Evolutionary conservation across 2,329 filamentous ascomycete species (phyloP).

Genomic region (Aspergillus proliferans): DNA sequence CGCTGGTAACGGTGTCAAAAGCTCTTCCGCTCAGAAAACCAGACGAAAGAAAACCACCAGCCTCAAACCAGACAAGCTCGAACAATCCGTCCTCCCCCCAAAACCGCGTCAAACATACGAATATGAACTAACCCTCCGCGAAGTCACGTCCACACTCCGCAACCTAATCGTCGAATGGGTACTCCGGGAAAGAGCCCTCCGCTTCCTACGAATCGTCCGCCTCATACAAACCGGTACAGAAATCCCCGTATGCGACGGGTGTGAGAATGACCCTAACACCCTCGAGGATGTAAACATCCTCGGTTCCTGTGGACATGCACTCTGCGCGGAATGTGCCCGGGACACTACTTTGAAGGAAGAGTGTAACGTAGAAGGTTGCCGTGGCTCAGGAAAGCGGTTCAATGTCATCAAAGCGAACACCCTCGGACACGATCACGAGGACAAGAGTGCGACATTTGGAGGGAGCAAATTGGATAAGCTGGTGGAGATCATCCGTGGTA

Average conservation of each 20-base stretch:
- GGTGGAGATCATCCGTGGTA: slow-evolving; percentile 38
- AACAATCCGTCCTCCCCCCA: slow-evolving; percentile 4
- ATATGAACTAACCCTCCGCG: slow-evolving; percentile 13
- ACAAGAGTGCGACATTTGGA: slow-evolving; percentile 17
- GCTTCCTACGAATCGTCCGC: slow-evolving; percentile 18
- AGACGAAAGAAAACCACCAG: neutral
- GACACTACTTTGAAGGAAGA: slow-evolving; percentile 18
- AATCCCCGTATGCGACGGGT: slow-evolving; percentile 26
- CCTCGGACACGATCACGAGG: slow-evolving; percentile 26
- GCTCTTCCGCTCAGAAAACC: neutral
- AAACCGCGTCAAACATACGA: slow-evolving; percentile 11
- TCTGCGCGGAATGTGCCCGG: slow-evolving; percentile 41
- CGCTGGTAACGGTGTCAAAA: neutral
- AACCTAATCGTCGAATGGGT: slow-evolving; percentile 18
- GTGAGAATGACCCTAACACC: slow-evolving; percentile 20
- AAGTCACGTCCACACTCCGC: slow-evolving; percentile 13
- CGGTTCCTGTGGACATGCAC: slow-evolving; percentile 46
- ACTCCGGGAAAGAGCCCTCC: slow-evolving; percentile 14
- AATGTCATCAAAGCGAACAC: slow-evolving; percentile 37
- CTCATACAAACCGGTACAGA: slow-evolving; percentile 10
- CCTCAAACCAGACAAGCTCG: neutral
- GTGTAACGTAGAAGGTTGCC: slow-evolving; percentile 40
- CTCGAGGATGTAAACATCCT: slow-evolving; percentile 36
- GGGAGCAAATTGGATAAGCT: slow-evolving; percentile 47
- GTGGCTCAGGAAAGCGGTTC: slow-evolving; percentile 29